Evolutionary conservation across 352 stramenopile species (phyloP).

Genomic region (Ochromonadaceae sp.): DNA sequence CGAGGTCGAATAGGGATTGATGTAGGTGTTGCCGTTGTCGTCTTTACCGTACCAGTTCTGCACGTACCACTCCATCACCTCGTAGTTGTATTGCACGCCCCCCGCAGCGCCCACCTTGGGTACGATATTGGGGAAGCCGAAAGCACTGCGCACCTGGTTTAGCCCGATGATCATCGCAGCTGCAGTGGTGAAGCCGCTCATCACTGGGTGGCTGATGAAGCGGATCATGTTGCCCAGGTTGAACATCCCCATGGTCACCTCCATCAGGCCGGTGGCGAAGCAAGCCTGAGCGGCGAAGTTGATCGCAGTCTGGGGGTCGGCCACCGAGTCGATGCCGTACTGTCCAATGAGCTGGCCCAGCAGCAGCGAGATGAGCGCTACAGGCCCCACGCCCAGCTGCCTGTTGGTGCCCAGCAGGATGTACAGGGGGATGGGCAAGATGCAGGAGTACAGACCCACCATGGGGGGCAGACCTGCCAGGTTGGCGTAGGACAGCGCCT

Average conservation of each 20-base stretch:
- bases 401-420: slow-evolving; percentile 53
- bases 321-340: slow-evolving; percentile 4
- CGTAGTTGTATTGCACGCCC: slow-evolving; percentile 22
- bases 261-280: slow-evolving; percentile 49
- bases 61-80: slow-evolving; percentile 12
- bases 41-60: background rate
- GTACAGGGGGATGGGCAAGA: slow-evolving; percentile 60
- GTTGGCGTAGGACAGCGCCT: slow-evolving; percentile 19
- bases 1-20: background rate
- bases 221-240: slow-evolving; percentile 57
- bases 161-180: slow-evolving; percentile 67
- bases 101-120: slow-evolving; percentile 38
- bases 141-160: slow-evolving; percentile 58
- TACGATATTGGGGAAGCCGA: slow-evolving; percentile 47
- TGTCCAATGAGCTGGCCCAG: slow-evolving; percentile 32
- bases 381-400: slow-evolving; percentile 56
- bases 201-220: slow-evolving; percentile 65
- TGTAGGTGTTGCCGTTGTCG: background rate
- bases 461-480: slow-evolving; percentile 42
- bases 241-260: slow-evolving; percentile 50
- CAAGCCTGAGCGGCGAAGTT: slow-evolving; percentile 47
- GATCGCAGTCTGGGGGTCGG: slow-evolving; percentile 28
- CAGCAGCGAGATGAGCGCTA: slow-evolving; percentile 44
- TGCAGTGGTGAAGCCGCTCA: slow-evolving; percentile 65
- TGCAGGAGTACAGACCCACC: slow-evolving; percentile 61